A percentile compares a stretch with the other conserved stretches of the same genome.
These are phyloP conservation scores for Pseudogymnoascus destructans DNA, from an alignment of 2,329 filamentous ascomycete species.

Conservation along the genomic window DNA sequence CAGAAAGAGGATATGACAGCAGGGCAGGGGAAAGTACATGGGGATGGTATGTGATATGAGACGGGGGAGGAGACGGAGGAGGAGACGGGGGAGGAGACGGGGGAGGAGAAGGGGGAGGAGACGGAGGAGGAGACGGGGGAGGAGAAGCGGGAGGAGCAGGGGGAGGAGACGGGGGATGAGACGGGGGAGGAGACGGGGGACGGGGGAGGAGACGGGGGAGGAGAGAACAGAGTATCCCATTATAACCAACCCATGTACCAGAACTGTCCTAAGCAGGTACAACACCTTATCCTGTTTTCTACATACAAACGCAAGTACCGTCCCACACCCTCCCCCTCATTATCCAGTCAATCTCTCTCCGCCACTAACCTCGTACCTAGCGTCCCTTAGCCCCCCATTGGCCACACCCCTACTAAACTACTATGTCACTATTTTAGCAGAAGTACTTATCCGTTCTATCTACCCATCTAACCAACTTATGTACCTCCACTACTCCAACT, in stretches of 20 bases:
- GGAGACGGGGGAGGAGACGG: no score
- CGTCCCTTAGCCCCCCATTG: neutral
- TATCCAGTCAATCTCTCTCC: slow-evolving; percentile 7
- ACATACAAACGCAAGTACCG: neutral
- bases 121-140: no score
- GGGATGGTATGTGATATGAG: no score
- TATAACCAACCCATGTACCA: no score
- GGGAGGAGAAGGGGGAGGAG: no score
- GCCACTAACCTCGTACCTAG: neutral
- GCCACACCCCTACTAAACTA: neutral
- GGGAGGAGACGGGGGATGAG: no score
- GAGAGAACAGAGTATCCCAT: no score
- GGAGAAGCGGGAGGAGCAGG: no score
- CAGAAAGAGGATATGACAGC: neutral
- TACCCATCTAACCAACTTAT: neutral
- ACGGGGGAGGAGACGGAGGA: no score
- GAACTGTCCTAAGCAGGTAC: neutral
- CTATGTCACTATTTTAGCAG: neutral
- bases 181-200: no score
- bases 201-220: no score
- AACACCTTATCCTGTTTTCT: neutral
- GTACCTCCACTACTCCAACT: neutral
- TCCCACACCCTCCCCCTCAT: neutral
- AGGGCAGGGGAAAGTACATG: no score
- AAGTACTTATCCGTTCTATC: neutral